Evolutionary conservation across 306 rosid species (phyloP).

Genomic region (Medicago ruthenica): DNA sequence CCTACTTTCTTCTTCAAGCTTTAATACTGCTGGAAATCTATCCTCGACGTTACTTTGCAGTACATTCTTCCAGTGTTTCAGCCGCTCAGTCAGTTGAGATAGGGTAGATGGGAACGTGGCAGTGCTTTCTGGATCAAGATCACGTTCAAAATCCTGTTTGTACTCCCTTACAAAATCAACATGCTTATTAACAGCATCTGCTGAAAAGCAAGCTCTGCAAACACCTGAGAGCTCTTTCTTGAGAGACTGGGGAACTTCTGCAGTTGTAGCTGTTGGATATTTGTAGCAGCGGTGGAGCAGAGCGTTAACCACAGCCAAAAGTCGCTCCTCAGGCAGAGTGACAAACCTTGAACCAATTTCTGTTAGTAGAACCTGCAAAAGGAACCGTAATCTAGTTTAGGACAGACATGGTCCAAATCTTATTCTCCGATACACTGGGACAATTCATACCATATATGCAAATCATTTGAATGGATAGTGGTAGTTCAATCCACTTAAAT

Average conservation of each 20-base stretch:
- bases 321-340: constrained; percentile 98
- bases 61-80: constrained; percentile 98
- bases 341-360: constrained; percentile 99
- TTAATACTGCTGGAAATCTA: constrained; percentile 96
- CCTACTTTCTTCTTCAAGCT: constrained; percentile 97
- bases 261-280: constrained; percentile 98
- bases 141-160: constrained; percentile 96
- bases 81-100: constrained; percentile 86
- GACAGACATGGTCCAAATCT: constrained; percentile 16
- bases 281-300: constrained; percentile 99
- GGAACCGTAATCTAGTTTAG: constrained; percentile 22
- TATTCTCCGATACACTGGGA: constrained; percentile 17
- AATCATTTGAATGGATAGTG: constrained; percentile 12
- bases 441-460: constrained; percentile 16
- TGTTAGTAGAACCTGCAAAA: constrained; percentile 82
- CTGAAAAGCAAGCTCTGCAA: constrained; percentile 98
- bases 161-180: constrained; percentile 99
- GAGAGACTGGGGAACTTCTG: constrained; percentile 99
- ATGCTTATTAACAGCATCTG: constrained; percentile 96
- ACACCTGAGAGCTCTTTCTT: constrained; percentile 99
- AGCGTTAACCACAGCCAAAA: constrained; percentile 97
- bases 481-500: constrained; percentile 28
- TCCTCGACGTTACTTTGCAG: constrained; percentile 99
- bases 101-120: constrained; percentile 92
- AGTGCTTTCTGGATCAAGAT: constrained; percentile 98